Evolutionary conservation across 2,329 filamentous ascomycete genomes (phyloP).

Genomic region (Calonectria pteridis): DNA sequence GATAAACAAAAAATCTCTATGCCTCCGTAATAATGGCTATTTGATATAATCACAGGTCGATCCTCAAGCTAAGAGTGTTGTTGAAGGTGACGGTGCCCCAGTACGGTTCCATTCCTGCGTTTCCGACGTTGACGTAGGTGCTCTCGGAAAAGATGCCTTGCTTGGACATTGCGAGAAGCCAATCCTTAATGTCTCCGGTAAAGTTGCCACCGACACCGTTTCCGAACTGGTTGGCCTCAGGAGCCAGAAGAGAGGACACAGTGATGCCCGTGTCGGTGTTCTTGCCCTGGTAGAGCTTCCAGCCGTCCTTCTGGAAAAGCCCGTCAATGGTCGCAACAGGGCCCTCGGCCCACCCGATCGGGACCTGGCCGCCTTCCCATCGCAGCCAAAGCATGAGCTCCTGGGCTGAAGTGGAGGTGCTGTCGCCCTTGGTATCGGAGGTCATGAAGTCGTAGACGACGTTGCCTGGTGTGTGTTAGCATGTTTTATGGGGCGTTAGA

Average conservation of each 20-base stretch:
- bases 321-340: slow-evolving; percentile 31
- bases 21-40: too few relatives aligned
- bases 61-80: too few relatives aligned
- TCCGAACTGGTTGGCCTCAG: slow-evolving; percentile 27
- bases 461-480: slow-evolving; percentile 12
- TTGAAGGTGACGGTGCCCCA: too few relatives aligned
- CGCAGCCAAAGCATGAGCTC: slow-evolving; percentile 38
- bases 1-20: too few relatives aligned
- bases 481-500: not conserved
- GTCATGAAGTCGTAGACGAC: slow-evolving; percentile 39
- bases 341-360: slow-evolving; percentile 31
- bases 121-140: slow-evolving; percentile 35
- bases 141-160: slow-evolving; percentile 25
- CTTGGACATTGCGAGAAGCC: slow-evolving; percentile 31
- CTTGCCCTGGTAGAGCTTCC: slow-evolving; percentile 35
- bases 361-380: slow-evolving; percentile 30
- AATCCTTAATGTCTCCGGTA: slow-evolving; percentile 35
- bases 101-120: slow-evolving; percentile 36
- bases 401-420: slow-evolving; percentile 21
- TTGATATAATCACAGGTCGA: too few relatives aligned
- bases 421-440: slow-evolving; percentile 33
- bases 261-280: slow-evolving; percentile 35
- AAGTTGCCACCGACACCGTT: slow-evolving; percentile 17
- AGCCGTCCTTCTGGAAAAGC: slow-evolving; percentile 32
- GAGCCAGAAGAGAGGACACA: slow-evolving; percentile 28